Conservation (phyloP, 1,284 basidiomycete genomes). For the Ceratobasidium sp. region DNA sequence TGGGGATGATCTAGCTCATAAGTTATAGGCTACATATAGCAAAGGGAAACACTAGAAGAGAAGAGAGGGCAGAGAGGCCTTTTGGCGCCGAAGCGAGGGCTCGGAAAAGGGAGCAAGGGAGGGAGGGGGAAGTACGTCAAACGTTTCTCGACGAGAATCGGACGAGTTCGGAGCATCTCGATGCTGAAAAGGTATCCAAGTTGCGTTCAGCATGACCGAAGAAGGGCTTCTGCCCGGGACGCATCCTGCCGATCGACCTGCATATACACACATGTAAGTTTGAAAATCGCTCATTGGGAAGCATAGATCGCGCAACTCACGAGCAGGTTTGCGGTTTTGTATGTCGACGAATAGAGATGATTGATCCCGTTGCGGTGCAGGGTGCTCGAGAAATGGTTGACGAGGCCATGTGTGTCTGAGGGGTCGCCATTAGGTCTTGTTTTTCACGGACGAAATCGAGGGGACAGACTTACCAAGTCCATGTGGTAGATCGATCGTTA, state of each 20-base stretch:
- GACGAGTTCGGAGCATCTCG: background rate
- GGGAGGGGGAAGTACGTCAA: background rate
- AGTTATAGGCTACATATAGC: constrained; percentile 38
- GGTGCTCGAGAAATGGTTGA: constrained; percentile 77
- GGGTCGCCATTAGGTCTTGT: background rate
- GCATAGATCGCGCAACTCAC: constrained; percentile 53
- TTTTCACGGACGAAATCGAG: constrained; percentile 20
- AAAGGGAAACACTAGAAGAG: background rate
- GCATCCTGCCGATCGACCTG: constrained; percentile 62
- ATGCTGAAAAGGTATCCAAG: background rate
- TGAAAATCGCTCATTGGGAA: constrained; percentile 14
- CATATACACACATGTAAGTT: constrained; percentile 4
- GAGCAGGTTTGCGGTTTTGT: constrained; percentile 83
- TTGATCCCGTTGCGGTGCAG: constrained; percentile 77
- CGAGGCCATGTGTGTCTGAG: constrained; percentile 76
- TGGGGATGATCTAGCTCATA: constrained; percentile 39
- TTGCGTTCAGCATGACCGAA: constrained; percentile 55
- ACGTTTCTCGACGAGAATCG: background rate
- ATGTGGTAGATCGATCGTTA: constrained; percentile 74
- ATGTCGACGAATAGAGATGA: constrained; percentile 86
- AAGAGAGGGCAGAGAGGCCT: constrained; percentile 1
- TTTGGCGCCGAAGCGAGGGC: constrained; percentile 14
- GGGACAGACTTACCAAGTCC: constrained; percentile 65
- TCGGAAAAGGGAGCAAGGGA: background rate
- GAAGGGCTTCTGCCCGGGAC: constrained; percentile 58